Evolutionary conservation across 805 yeast species (phyloP).

Genomic region (Metschnikowia proteae): DNA sequence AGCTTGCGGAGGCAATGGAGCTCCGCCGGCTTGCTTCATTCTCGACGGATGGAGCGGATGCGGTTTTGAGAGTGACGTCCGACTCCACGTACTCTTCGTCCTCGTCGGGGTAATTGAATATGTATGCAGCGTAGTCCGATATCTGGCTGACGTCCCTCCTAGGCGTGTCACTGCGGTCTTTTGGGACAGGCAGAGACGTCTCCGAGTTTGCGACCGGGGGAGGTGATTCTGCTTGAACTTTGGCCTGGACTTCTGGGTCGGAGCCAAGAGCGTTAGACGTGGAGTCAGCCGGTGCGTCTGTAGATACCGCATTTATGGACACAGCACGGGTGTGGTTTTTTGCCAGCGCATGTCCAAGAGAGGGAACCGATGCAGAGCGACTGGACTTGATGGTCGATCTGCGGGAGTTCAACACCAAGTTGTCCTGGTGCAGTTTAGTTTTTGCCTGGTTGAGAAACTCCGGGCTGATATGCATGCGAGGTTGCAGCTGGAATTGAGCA

Average conservation of each 20-base stretch:
- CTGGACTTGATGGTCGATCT: conserved; percentile 30
- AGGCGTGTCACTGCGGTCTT: neutral
- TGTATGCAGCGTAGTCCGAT: conserved; percentile 18
- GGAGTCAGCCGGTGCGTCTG: neutral
- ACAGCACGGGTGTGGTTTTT: conserved; percentile 9
- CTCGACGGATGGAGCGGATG: neutral
- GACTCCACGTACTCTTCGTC: neutral
- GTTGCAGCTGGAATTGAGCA: conserved; percentile 2
- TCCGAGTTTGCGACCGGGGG: too few relatives aligned
- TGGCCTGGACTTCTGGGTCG: too few relatives aligned
- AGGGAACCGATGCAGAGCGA: conserved; percentile 37
- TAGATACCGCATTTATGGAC: conserved; percentile 11
- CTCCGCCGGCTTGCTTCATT: neutral
- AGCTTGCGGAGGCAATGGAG: conserved; percentile 16
- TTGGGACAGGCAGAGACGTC: neutral
- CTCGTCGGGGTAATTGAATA: conserved; percentile 5
- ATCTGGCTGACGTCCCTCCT: conserved; percentile 8
- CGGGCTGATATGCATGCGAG: neutral
- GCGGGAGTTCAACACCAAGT: conserved; percentile 25
- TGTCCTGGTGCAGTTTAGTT: conserved; percentile 1
- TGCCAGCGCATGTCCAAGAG: conserved; percentile 8
- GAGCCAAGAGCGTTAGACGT: neutral
- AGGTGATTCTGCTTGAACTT: too few relatives aligned
- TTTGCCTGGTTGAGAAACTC: neutral
- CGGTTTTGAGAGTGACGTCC: neutral